Evolutionary conservation across 345 rosid genomes (phyloP), one percentile per base, ranked within the genome.

Genomic region (Boechera stricta): DNA sequence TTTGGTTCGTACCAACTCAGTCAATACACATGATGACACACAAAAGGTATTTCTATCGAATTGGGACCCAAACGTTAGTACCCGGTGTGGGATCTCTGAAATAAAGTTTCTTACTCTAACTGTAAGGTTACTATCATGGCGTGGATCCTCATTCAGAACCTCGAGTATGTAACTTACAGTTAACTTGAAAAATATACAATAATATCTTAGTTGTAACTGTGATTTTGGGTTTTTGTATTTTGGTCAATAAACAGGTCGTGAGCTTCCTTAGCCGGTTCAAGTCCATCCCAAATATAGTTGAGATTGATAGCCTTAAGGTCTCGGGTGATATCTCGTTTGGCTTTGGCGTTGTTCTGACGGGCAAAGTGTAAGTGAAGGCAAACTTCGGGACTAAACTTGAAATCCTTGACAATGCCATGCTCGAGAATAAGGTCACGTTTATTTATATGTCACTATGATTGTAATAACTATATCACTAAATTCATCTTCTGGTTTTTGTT

Each of bases 1-100:
- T 4, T 74, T 94, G 81, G 93, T 94, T 80, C 87, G 91, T 33
- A 94, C 91, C 97, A 94, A 94, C 88, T 94, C 98, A 3, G 90
- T 94, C 83, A 94, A 94, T 77, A 94, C 96, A 71, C 98, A 94
- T 76, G 98, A 94, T 68, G 96, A 94, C 80, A 94, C 98, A 12
- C 75, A 61, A 76, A 90, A 94, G 97, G 98, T 93, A 55, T 56
- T 49, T n/a, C 93, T 24, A 84, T 94, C 41, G 97, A 94, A 69
- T 64, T 94, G 80, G 97, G 98, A 33, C 95, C 97, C 1, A 4
- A 35, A 8, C n/a, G 2, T 49, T 48, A 0, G 26, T 15, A 15
- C 9, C 16, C 2, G 57, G 38, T 58, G 2, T 39, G 0, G 0
- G 45, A 13, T 71, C 56, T 71, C 11, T 47, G 13, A 35, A 21